A percentile compares a stretch with the other conserved stretches of the same genome.
Conservation (phyloP, 2,329 filamentous ascomycete genomes). For the Hymenoscyphus fraxineus region DNA sequence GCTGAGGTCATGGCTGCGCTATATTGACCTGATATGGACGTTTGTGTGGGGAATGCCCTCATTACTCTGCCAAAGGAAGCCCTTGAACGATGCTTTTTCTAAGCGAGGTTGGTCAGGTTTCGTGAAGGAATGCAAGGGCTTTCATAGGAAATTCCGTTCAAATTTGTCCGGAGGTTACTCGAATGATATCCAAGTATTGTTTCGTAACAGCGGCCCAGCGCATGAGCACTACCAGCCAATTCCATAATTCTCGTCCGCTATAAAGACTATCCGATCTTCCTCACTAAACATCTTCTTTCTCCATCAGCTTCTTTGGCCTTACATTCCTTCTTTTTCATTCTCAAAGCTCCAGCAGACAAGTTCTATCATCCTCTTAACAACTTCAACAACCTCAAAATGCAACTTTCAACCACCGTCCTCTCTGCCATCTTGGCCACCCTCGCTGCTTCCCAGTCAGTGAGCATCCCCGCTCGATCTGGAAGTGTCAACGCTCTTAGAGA, state of each 20-base stretch:
- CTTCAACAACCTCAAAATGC: constrained; percentile 19
- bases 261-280: not conserved
- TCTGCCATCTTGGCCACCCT: constrained; percentile 22
- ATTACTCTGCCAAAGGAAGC: not conserved
- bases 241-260: not conserved
- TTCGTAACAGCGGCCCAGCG: not conserved
- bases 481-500: constrained; percentile 16
- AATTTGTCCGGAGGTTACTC: not conserved
- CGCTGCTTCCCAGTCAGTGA: constrained; percentile 21
- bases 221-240: not conserved
- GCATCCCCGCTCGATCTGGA: constrained; percentile 22
- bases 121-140: not conserved
- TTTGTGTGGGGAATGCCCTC: not conserved
- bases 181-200: not conserved
- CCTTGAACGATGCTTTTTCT: not conserved
- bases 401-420: constrained; percentile 19
- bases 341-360: not conserved
- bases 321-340: constrained; percentile 6
- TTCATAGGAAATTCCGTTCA: not conserved
- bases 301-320: constrained; percentile 13
- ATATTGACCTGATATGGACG: not conserved
- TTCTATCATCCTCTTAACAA: not conserved
- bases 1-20: not conserved
- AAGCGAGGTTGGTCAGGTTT: not conserved
- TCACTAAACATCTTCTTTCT: not conserved